Percentiles rank a stretch among this genome's conserved stretches.
These are phyloP conservation scores for Penicillium herquei DNA, from an alignment of 495 filamentous ascomycete species.

Conservation along the genomic window DNA sequence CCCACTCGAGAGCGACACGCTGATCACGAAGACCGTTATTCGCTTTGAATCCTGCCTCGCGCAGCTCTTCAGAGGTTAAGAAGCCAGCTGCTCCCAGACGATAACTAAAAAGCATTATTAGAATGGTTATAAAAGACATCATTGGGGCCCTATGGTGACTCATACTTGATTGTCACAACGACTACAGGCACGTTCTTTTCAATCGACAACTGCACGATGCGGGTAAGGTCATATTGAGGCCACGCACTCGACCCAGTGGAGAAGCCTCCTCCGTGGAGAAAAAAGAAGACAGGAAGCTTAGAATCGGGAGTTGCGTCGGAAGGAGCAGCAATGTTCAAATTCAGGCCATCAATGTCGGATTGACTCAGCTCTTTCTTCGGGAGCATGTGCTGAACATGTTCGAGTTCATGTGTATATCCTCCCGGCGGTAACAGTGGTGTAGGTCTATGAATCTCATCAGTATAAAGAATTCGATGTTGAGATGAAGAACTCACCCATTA, in stretches of 20 bases:
- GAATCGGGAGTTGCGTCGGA: constrained; percentile 22
- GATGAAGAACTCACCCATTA: background rate
- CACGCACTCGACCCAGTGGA: constrained; percentile 36
- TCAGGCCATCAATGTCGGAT: constrained; percentile 41
- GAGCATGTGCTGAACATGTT: constrained; percentile 27
- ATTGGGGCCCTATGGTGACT: background rate
- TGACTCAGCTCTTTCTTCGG: constrained; percentile 28
- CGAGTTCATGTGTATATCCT: constrained; percentile 27
- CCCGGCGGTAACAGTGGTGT: constrained; percentile 22
- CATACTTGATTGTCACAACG: constrained; percentile 10
- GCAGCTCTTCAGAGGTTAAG: constrained; percentile 1
- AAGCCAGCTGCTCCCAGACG: background rate
- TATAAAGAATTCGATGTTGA: no score
- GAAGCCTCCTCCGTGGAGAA: constrained; percentile 47
- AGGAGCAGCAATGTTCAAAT: constrained; percentile 44
- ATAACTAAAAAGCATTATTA: background rate
- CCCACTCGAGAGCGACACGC: constrained; percentile 29
- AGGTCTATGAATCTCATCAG: constrained; percentile 13
- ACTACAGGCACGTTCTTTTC: constrained; percentile 25
- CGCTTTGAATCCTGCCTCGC: background rate
- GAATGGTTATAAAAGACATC: constrained; percentile 13
- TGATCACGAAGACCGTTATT: constrained; percentile 4
- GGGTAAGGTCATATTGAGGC: constrained; percentile 40
- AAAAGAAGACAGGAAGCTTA: constrained; percentile 45
- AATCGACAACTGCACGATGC: constrained; percentile 39